phyloP scores from a whole-genome alignment of 1,284 basidiomycete genomes.

The Tylopilus sp. region DNA sequence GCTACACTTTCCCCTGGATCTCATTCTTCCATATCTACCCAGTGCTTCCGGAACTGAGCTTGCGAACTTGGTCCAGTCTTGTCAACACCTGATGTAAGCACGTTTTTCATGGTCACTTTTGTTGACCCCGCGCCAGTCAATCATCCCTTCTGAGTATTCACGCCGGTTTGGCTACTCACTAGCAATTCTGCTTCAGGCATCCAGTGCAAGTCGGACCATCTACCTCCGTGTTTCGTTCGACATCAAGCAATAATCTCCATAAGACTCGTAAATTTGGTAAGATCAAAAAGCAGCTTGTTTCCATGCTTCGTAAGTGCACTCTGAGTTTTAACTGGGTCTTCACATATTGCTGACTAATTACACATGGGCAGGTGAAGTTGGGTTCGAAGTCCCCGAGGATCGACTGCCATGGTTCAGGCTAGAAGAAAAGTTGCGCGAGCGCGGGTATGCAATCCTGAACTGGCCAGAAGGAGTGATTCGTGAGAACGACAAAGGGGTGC shows the following conservation, averaged over 20 bases:
- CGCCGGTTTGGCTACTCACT: neutral
- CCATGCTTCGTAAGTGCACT: slow-evolving; percentile 25
- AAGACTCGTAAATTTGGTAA: slow-evolving; percentile 6
- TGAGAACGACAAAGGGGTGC: slow-evolving; percentile 20
- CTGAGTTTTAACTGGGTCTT: fast-evolving
- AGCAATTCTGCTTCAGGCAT: slow-evolving; percentile 2
- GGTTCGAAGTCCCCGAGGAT: slow-evolving; percentile 10
- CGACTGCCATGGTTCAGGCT: slow-evolving; percentile 27
- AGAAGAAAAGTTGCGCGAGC: neutral
- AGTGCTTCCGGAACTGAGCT: neutral
- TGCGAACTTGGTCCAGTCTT: neutral
- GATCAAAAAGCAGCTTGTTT: slow-evolving; percentile 19
- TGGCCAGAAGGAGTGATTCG: slow-evolving; percentile 18
- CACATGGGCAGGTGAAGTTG: slow-evolving; percentile 5
- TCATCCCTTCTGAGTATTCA: neutral
- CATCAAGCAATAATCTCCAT: neutral
- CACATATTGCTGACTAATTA: neutral
- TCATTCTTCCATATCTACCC: neutral
- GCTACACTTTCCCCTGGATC: neutral
- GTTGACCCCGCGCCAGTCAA: neutral
- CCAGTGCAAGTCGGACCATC: neutral
- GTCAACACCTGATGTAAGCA: neutral
- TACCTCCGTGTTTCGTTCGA: slow-evolving; percentile 3
- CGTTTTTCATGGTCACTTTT: neutral
- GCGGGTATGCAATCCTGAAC: slow-evolving; percentile 22